These are phyloP conservation scores for Schizophyllum commune DNA, from an alignment of 1,284 basidiomycete species.

Conservation along the genomic window DNA sequence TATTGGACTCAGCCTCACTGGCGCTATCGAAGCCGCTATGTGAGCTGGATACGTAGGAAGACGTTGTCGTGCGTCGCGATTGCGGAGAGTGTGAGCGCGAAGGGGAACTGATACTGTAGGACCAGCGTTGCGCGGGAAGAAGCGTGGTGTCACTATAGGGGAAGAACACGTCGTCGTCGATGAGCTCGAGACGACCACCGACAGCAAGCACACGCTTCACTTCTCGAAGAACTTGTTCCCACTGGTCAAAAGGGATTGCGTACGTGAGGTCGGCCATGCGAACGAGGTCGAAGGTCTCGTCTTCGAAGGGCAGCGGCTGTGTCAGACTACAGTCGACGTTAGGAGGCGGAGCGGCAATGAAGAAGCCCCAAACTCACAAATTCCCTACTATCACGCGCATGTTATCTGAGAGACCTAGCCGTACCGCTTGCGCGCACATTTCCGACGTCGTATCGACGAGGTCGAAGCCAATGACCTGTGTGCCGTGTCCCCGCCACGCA, in stretches of 20 bases:
- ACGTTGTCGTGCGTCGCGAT: not conserved
- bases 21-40: no score
- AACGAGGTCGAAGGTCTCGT: constrained; percentile 54
- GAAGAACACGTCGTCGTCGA: constrained; percentile 45
- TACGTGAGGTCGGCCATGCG: constrained; percentile 42
- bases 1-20: not conserved
- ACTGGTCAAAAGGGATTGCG: constrained; percentile 30
- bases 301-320: constrained; percentile 51
- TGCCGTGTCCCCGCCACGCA: constrained; percentile 43
- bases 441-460: constrained; percentile 25
- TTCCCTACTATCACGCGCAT: constrained; percentile 22
- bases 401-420: constrained; percentile 37
- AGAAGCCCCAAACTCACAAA: constrained; percentile 61
- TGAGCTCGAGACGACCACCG: constrained; percentile 42
- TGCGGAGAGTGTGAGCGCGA: not conserved
- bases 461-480: constrained; percentile 44
- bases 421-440: constrained; percentile 22
- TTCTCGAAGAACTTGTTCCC: constrained; percentile 40
- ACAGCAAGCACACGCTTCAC: constrained; percentile 37
- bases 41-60: not conserved
- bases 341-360: constrained; percentile 13
- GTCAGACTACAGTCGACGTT: constrained; percentile 30
- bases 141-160: constrained; percentile 20
- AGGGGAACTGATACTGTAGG: not conserved
- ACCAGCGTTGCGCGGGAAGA: not conserved